Evolutionary conservation across 2,329 filamentous ascomycete genomes (phyloP).

Genomic region (Orbilia quercus): DNA sequence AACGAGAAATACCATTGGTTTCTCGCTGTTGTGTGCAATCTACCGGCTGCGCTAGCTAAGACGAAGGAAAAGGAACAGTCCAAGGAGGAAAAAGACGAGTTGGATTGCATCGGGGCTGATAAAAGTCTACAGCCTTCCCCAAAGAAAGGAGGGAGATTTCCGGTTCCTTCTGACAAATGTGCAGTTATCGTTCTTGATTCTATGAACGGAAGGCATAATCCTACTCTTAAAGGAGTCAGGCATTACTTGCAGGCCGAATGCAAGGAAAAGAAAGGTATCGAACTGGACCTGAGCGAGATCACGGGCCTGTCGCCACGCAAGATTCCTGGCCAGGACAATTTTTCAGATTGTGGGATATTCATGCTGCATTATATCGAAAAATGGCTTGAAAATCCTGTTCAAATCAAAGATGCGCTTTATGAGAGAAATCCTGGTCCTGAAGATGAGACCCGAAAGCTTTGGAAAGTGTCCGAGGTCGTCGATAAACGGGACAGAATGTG

Average conservation of each 20-base stretch:
- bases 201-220: slow-evolving; percentile 27
- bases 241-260: slow-evolving; percentile 31
- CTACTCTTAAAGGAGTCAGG: slow-evolving; percentile 28
- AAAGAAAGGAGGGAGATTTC: slow-evolving; percentile 16
- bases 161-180: slow-evolving; percentile 21
- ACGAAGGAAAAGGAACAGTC: slow-evolving; percentile 10
- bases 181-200: slow-evolving; percentile 48
- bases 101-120: slow-evolving; percentile 16
- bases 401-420: slow-evolving; percentile 38
- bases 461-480: slow-evolving; percentile 37
- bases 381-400: slow-evolving; percentile 76
- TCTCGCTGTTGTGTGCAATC: slow-evolving; percentile 92
- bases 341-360: slow-evolving; percentile 88
- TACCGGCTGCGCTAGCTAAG: slow-evolving; percentile 69
- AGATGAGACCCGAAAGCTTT: slow-evolving; percentile 42
- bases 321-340: slow-evolving; percentile 83
- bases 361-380: slow-evolving; percentile 84
- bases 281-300: slow-evolving; percentile 62
- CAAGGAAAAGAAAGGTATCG: slow-evolving; percentile 21
- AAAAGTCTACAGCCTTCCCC: slow-evolving; percentile 1
- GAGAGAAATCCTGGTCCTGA: slow-evolving; percentile 30
- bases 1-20: slow-evolving; percentile 92
- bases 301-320: slow-evolving; percentile 32
- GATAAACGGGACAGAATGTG: slow-evolving; percentile 43
- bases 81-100: slow-evolving; percentile 24